These are phyloP conservation scores for Rhododendron williamsianum DNA, from an alignment of 148 eudicot genomes.

Conservation along the genomic window DNA sequence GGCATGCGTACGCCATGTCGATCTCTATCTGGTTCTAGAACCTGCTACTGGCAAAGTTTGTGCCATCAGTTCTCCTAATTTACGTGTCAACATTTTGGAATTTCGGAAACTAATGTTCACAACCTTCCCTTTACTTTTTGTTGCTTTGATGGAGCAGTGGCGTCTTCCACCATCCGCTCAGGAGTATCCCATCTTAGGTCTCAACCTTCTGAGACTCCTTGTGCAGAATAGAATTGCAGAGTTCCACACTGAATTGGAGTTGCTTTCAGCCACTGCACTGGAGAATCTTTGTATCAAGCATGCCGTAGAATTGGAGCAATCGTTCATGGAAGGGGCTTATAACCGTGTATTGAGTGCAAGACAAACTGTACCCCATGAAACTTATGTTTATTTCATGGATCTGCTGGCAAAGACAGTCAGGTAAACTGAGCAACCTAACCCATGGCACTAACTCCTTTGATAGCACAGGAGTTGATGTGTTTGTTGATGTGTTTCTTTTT, in stretches of 20 bases:
- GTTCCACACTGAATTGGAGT: conserved; percentile 80
- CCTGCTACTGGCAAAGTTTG: background rate
- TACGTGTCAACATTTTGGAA: background rate
- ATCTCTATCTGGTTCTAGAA: background rate
- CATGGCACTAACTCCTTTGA: background rate
- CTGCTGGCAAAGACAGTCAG: conserved; percentile 92
- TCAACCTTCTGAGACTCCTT: conserved; percentile 80
- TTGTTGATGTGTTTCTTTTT: background rate
- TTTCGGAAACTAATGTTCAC: background rate
- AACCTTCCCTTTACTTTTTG: conserved; percentile 8
- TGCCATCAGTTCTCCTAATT: background rate
- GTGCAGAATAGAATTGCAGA: conserved; percentile 90
- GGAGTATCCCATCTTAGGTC: conserved; percentile 47
- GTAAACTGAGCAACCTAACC: conserved; percentile 28
- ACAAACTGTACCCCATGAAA: conserved; percentile 88
- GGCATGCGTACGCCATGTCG: background rate
- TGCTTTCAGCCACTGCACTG: conserved; percentile 73
- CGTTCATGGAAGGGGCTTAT: conserved; percentile 99
- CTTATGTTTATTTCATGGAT: conserved; percentile 85
- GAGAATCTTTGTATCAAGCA: conserved; percentile 85
- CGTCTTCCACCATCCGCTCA: conserved; percentile 69
- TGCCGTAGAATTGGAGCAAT: conserved; percentile 92
- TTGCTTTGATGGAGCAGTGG: conserved; percentile 44
- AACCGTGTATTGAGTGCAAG: conserved; percentile 95
- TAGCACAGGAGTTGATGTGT: background rate